Conservation (phyloP, 2,329 filamentous ascomycete genomes). For the Penicillium sp. region DNA sequence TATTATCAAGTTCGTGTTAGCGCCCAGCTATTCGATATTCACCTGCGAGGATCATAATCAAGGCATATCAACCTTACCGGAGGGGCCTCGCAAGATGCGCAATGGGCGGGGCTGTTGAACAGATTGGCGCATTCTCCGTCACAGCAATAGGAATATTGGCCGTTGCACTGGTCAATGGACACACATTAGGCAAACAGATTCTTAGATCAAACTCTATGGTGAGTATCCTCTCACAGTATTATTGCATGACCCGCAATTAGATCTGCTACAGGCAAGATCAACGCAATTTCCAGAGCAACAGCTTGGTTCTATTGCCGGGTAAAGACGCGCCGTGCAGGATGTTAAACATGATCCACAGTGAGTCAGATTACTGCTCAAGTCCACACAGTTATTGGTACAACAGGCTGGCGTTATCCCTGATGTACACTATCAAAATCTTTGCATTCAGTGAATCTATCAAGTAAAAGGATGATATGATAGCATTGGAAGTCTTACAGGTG, state of each 20-base stretch:
- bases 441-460: background rate
- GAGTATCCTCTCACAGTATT: background rate
- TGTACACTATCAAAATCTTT: background rate
- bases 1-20: background rate
- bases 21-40: background rate
- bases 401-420: background rate
- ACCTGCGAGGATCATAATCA: background rate
- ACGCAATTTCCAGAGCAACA: constrained; percentile 10
- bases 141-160: background rate
- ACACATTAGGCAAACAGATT: background rate
- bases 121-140: constrained; percentile 2
- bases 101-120: background rate
- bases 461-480: background rate
- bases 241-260: constrained; percentile 5
- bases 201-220: background rate
- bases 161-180: background rate
- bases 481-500: background rate
- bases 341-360: constrained; percentile 1
- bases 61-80: background rate
- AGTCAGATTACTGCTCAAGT: constrained; percentile 2
- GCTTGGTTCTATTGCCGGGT: background rate
- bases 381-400: constrained; percentile 3
- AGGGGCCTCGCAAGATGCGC: constrained; percentile 4
- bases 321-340: constrained; percentile 5
- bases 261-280: constrained; percentile 1